Conservation (phyloP, 148 eudicot genomes). For the Persicaria tinctoria region DNA sequence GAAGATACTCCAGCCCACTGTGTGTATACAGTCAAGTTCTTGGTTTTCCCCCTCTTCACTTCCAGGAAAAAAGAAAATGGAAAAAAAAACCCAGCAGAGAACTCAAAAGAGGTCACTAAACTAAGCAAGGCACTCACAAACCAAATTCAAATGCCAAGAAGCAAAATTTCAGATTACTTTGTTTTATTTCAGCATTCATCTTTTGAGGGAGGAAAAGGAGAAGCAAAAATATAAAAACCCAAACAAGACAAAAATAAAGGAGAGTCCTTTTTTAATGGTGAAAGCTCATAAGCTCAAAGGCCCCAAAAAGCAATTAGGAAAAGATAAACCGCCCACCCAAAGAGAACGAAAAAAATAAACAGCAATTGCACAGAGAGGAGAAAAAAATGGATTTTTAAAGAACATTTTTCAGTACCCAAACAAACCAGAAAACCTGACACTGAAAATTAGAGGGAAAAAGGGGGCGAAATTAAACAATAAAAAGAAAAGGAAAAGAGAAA, state of each 20-base stretch:
- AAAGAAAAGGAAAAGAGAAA: background rate
- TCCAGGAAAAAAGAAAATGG: no score
- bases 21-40: background rate
- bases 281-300: conserved; percentile 21
- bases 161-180: background rate
- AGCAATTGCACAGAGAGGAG: background rate
- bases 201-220: conserved; percentile 7
- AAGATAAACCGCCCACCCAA: conserved; percentile 1
- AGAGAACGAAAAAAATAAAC: background rate
- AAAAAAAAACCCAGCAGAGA: background rate
- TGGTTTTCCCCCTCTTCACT: background rate
- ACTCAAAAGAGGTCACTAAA: background rate
- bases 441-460: background rate
- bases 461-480: background rate
- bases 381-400: background rate
- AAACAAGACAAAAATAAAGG: conserved; percentile 18
- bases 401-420: conserved; percentile 2
- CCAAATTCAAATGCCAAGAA: background rate
- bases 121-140: background rate
- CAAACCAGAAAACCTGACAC: background rate
- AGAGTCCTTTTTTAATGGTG: conserved; percentile 21
- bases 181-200: conserved; percentile 4
- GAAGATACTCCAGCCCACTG: background rate
- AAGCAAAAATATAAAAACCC: background rate
- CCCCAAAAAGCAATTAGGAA: conserved; percentile 7